Evolutionary conservation across 176 grass and related monocot species (phyloP), one percentile per base, ranked within the genome.

Genomic region (Ensete glaucum): DNA sequence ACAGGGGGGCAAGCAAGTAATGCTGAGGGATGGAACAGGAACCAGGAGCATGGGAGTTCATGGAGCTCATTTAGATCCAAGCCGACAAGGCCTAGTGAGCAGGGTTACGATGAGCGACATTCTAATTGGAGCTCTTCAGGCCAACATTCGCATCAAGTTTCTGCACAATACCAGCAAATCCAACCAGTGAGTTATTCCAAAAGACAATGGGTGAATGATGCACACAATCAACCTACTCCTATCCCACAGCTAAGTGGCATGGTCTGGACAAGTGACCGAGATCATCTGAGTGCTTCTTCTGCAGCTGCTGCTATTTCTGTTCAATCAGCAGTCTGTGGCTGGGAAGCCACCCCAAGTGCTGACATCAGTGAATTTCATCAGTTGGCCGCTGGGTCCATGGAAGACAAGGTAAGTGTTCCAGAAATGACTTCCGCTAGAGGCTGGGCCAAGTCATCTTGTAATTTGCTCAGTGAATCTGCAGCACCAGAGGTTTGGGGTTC

Each of bases 261-360:
- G 79, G 84, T 79, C 82, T 72, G 48, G 81, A 52, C 27, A 0
- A 50, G 64, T 58, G 73, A 76, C 72, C 69, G 68, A 71, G 72
- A 68, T 71, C 73, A 52, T 84, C 58, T 81, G 79, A 83, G 53
- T 67, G 64, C 57, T 19, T 66, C 26, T 2, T 80, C 82, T 25
- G 25, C 77, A 13, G 59, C 84, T 81, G 76, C 59, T 2, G 1
- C 50, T 69, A 52, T 5, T 70, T 11, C 77, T 71, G 54, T 17
- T 80, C 90, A 92, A 84, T 68, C 88, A 62, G 76, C 75, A 82
- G 70, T 68, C 53, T 82, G 79, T 80, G 76, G 79, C 71, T 82
- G 88, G 69, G 82, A 75, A 80, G 82, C 90, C 58, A 74, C 67
- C 50, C 71, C 70, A 53, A 85, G 82, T 75, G 68, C 64, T 25